These are phyloP conservation scores for Solanum sitiens DNA, from an alignment of 257 asterid genomes.

Conservation along the genomic window DNA sequence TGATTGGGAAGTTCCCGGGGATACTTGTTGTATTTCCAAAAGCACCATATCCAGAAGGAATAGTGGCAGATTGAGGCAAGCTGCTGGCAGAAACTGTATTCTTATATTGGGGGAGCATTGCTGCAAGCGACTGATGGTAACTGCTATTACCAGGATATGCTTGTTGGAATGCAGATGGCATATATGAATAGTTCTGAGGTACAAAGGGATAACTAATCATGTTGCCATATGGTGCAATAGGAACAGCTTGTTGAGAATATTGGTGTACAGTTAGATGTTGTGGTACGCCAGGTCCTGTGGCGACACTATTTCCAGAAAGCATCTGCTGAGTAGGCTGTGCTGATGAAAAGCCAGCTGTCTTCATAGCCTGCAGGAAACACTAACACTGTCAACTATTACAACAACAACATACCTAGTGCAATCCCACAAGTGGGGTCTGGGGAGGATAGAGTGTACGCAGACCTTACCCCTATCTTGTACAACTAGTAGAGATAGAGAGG, in stretches of 20 bases:
- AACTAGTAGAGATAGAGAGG: neutral
- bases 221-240: slow-evolving; percentile 53
- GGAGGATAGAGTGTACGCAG: neutral
- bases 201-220: slow-evolving; percentile 62
- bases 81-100: slow-evolving; percentile 47
- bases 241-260: slow-evolving; percentile 56
- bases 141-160: slow-evolving; percentile 48
- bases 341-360: slow-evolving; percentile 23
- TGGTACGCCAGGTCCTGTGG: slow-evolving; percentile 59
- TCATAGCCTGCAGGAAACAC: neutral
- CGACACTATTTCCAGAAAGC: slow-evolving; percentile 38
- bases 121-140: slow-evolving; percentile 64
- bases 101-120: slow-evolving; percentile 59
- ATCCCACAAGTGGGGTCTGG: neutral
- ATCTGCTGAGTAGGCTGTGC: slow-evolving; percentile 48
- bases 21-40: slow-evolving; percentile 34
- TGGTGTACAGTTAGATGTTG: slow-evolving; percentile 67
- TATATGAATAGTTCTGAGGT: slow-evolving; percentile 63
- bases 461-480: neutral
- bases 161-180: slow-evolving; percentile 80
- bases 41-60: slow-evolving; percentile 63
- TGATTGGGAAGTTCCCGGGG: slow-evolving; percentile 63
- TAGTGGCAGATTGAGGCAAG: slow-evolving; percentile 64
- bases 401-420: neutral
- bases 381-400: neutral